These are phyloP conservation scores for Olyra latifolia DNA, from an alignment of 176 grass and related monocot species.

Conservation along the genomic window DNA sequence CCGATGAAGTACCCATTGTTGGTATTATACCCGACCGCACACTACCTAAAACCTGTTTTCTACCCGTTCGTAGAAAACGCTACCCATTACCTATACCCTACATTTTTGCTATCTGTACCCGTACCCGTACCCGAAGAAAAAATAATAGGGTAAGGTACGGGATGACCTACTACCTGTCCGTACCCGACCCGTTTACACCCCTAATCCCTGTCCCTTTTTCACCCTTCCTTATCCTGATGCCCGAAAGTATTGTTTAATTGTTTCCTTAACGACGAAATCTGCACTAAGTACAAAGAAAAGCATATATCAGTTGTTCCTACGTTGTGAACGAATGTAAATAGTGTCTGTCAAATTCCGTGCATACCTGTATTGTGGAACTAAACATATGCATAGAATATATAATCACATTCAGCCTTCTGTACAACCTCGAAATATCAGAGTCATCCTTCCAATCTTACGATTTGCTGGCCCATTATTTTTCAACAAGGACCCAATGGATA, in stretches of 20 bases:
- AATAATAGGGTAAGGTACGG: too few relatives aligned
- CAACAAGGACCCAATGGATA: background rate
- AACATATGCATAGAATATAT: background rate
- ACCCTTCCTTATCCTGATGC: background rate
- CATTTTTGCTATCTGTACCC: too few relatives aligned
- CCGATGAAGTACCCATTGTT: too few relatives aligned
- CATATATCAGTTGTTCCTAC: background rate
- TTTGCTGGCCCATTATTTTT: background rate
- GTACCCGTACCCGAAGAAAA: too few relatives aligned
- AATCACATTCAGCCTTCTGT: background rate
- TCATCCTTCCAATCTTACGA: background rate
- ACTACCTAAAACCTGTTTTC: too few relatives aligned
- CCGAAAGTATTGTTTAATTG: background rate
- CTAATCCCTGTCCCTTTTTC: background rate
- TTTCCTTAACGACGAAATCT: slow-evolving; percentile 2
- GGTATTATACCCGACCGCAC: too few relatives aligned
- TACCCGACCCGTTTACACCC: too few relatives aligned
- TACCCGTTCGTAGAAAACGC: too few relatives aligned
- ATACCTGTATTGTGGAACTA: background rate
- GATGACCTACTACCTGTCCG: too few relatives aligned
- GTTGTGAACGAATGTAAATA: slow-evolving; percentile 7
- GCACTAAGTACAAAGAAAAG: slow-evolving; percentile 7
- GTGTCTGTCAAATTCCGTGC: too few relatives aligned
- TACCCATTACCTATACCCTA: too few relatives aligned
- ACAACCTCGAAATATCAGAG: background rate